Evolutionary conservation across 495 filamentous ascomycete species (phyloP).

Genomic region (Talaromyces proteolyticus): DNA sequence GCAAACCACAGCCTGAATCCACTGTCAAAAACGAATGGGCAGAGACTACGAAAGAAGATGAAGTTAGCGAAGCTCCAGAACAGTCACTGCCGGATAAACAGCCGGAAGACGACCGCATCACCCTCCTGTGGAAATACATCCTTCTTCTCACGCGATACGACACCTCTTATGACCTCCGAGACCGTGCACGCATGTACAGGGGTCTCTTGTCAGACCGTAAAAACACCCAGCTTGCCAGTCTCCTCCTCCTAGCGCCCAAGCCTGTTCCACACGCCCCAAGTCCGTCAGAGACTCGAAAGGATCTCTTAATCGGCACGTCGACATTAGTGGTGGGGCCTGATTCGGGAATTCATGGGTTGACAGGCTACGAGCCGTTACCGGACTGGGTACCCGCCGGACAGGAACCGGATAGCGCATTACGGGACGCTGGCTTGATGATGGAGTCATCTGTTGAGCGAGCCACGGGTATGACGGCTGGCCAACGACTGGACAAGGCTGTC

Average conservation of each 20-base stretch:
- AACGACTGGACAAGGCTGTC: constrained; percentile 55
- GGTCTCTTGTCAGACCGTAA: constrained; percentile 68
- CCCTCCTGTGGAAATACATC: constrained; percentile 76
- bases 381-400: constrained; percentile 77
- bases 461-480: constrained; percentile 50
- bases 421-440: constrained; percentile 39
- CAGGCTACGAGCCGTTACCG: constrained; percentile 72
- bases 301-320: constrained; percentile 72
- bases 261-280: constrained; percentile 83
- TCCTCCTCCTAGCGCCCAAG: constrained; percentile 90
- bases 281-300: constrained; percentile 73
- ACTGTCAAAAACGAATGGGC: constrained; percentile 32
- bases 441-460: constrained; percentile 8
- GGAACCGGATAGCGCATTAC: constrained; percentile 72
- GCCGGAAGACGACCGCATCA: constrained; percentile 50
- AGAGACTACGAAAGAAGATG: constrained; percentile 23
- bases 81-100: constrained; percentile 13
- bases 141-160: constrained; percentile 85
- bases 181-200: constrained; percentile 82
- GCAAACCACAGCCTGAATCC: constrained; percentile 5
- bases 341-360: constrained; percentile 60
- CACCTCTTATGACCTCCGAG: constrained; percentile 88
- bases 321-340: constrained; percentile 78
- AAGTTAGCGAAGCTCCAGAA: constrained; percentile 13
- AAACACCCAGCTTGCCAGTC: constrained; percentile 76